Evolutionary conservation across 805 yeast genomes (phyloP).

Genomic region (Komagataella ulmi): DNA sequence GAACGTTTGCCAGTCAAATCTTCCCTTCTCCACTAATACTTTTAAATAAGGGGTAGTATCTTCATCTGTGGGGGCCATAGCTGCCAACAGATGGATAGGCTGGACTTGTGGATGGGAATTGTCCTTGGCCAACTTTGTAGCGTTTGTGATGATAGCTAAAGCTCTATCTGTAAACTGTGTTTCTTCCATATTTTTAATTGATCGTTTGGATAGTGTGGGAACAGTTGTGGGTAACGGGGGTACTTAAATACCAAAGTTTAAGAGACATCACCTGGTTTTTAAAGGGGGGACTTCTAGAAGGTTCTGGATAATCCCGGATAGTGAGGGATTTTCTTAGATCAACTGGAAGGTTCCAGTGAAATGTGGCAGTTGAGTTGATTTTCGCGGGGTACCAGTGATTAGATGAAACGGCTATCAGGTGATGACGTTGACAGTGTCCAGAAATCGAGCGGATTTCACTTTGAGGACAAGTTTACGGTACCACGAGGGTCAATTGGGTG

Average conservation of each 20-base stretch:
- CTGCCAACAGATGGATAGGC: constrained; percentile 88
- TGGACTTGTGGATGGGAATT: constrained; percentile 70
- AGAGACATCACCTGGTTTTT: not conserved
- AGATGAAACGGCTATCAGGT: not conserved
- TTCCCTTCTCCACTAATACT: constrained; percentile 71
- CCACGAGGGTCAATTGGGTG: not conserved
- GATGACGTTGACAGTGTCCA: not conserved
- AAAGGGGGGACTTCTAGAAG: not conserved
- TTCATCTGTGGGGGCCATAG: constrained; percentile 57
- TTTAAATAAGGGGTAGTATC: constrained; percentile 54
- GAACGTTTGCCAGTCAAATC: constrained; percentile 75
- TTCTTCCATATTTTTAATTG: constrained; percentile 33
- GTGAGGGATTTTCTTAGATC: not conserved
- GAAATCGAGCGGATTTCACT: not conserved
- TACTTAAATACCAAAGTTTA: not conserved
- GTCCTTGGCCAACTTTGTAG: constrained; percentile 72
- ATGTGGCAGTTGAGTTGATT: not conserved
- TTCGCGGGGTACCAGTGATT: not conserved
- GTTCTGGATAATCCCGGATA: not conserved
- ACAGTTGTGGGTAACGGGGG: not conserved
- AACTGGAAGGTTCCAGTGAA: not conserved
- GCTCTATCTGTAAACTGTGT: constrained; percentile 92
- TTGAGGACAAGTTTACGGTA: not conserved
- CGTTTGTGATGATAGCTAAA: constrained; percentile 62
- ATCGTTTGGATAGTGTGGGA: not conserved